phyloP scores from a whole-genome alignment of 73 alveolate genomes.

The Paramecium sonneborni region DNA sequence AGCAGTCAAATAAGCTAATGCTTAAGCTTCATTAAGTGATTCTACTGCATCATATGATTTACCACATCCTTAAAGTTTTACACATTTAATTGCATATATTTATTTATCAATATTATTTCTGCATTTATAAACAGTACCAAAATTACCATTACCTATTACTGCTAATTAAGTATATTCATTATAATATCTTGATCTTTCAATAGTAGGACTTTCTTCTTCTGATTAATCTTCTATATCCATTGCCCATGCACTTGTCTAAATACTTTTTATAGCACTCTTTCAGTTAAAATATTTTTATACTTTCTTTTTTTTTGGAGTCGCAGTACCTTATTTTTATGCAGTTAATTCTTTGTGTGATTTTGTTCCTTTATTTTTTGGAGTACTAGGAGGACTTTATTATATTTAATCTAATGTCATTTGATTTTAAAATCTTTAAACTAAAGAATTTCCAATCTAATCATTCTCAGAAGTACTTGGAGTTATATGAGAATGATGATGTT shows the following conservation, averaged over 20 bases:
- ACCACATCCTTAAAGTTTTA: constrained; percentile 64
- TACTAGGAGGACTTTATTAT: background rate
- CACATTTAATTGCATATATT: constrained; percentile 81
- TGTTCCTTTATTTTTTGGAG: constrained; percentile 37
- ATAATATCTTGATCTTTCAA: constrained; percentile 44
- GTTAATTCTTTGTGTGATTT: constrained; percentile 11
- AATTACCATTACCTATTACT: constrained; percentile 82
- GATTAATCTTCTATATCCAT: constrained; percentile 33
- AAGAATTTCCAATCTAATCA: background rate
- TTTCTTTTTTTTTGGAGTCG: constrained; percentile 20
- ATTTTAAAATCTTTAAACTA: background rate
- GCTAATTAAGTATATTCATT: constrained; percentile 46
- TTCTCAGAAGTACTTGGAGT: constrained; percentile 19
- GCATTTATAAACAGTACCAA: constrained; percentile 80
- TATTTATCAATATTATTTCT: constrained; percentile 78
- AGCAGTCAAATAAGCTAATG: constrained; percentile 82
- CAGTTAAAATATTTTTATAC: background rate
- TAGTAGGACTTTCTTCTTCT: constrained; percentile 6
- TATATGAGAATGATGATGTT: background rate
- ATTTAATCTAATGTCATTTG: background rate
- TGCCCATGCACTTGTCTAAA: constrained; percentile 33
- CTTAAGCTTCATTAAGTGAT: constrained; percentile 79
- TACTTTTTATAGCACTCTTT: constrained; percentile 23
- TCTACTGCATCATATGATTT: constrained; percentile 29
- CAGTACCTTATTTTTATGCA: background rate